Conservation (phyloP, 495 filamentous ascomycete genomes). For the Penicillium pulvis region DNA sequence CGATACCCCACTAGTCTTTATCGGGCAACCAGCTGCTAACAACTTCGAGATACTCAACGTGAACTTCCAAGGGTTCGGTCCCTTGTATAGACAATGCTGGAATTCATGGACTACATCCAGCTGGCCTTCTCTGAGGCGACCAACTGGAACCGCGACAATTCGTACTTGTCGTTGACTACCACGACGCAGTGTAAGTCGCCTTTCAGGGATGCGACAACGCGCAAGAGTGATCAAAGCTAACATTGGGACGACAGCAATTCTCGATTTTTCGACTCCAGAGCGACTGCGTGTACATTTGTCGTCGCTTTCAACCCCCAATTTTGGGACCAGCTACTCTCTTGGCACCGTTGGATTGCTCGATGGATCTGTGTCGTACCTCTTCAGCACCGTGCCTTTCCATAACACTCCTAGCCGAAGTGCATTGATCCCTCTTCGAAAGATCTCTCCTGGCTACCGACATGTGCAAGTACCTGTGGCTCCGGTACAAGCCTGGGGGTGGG, state of each 20-base stretch:
- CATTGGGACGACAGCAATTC: constrained; percentile 57
- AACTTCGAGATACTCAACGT: not conserved
- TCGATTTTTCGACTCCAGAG: constrained; percentile 84
- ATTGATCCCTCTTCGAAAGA: constrained; percentile 61
- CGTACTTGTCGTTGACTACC: constrained; percentile 82
- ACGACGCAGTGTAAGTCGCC: constrained; percentile 70
- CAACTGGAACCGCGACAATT: constrained; percentile 90
- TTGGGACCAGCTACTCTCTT: constrained; percentile 87
- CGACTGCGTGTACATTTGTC: constrained; percentile 75
- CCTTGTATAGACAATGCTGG: constrained; percentile 65
- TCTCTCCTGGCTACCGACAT: constrained; percentile 72
- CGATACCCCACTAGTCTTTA: constrained; percentile 32
- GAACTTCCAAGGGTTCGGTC: constrained; percentile 2
- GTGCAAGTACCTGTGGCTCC: constrained; percentile 48
- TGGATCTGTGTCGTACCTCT: constrained; percentile 88
- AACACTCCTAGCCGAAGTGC: constrained; percentile 57
- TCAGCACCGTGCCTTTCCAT: constrained; percentile 74
- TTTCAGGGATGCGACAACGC: constrained; percentile 15
- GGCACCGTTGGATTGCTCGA: constrained; percentile 84
- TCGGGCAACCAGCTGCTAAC: constrained; percentile 39
- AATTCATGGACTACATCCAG: constrained; percentile 98
- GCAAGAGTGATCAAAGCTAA: constrained; percentile 1
- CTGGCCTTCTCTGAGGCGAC: constrained; percentile 86
- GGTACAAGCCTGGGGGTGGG: constrained; percentile 35
- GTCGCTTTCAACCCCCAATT: constrained; percentile 86